A percentile compares a stretch with the other conserved stretches of the same genome.
Evolutionary conservation across 192 early-diverging fungal species (phyloP).

Genomic region (Podila epicladia): DNA sequence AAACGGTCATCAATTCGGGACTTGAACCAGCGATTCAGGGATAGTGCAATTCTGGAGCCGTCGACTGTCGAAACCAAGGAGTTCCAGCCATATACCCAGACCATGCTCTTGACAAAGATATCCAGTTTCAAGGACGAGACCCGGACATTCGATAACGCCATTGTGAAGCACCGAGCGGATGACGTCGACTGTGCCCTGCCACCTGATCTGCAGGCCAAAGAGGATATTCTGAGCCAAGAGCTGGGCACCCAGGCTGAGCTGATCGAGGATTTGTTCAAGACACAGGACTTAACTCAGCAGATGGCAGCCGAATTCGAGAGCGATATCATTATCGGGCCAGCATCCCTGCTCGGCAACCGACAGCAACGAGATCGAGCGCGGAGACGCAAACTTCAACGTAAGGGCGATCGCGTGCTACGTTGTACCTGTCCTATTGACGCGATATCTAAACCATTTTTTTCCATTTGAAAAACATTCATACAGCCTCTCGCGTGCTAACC

Average conservation of each 20-base stretch:
- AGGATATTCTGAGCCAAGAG: constrained; percentile 21
- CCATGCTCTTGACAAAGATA: not conserved
- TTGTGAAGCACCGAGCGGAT: constrained; percentile 14
- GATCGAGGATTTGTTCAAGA: constrained; percentile 29
- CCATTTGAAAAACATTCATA: not conserved
- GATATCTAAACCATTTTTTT: not conserved
- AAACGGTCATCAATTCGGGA: constrained; percentile 37
- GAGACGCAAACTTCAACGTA: constrained; percentile 32
- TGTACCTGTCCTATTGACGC: not conserved
- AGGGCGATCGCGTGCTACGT: too few relatives aligned
- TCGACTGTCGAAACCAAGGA: constrained; percentile 9
- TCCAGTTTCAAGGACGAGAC: not conserved
- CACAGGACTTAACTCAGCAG: constrained; percentile 7
- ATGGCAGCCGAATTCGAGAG: constrained; percentile 6
- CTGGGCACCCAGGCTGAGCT: constrained; percentile 23
- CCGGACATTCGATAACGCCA: not conserved
- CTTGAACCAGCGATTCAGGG: constrained; percentile 29
- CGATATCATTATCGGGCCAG: constrained; percentile 18
- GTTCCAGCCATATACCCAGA: constrained; percentile 30
- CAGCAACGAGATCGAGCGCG: constrained; percentile 29
- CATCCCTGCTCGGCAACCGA: constrained; percentile 3
- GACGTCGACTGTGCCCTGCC: constrained; percentile 45
- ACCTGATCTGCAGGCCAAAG: constrained; percentile 22
- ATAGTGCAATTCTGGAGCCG: constrained; percentile 9
- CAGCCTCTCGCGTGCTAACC: constrained; percentile 34